These are phyloP conservation scores for Trypanosomatidae sp. DNA, from an alignment of 208 protist genomes.

Conservation along the genomic window DNA sequence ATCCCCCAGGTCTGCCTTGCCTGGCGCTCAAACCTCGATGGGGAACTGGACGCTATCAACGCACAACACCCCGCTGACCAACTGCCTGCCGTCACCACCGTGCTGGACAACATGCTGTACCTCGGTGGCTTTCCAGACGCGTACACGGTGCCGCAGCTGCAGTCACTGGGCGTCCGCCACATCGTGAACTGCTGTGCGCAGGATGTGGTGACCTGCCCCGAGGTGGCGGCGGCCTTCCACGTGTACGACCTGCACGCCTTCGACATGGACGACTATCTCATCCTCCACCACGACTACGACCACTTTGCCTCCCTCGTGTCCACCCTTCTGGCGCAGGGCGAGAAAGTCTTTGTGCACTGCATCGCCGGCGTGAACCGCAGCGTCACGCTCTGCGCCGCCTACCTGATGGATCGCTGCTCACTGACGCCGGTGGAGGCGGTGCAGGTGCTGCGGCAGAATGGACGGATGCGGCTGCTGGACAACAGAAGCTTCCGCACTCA, in stretches of 20 bases:
- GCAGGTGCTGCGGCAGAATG: conserved; percentile 52
- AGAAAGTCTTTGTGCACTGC: conserved; percentile 85
- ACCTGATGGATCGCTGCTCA: conserved; percentile 60
- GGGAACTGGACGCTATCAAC: conserved; percentile 47
- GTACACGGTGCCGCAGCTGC: conserved; percentile 51
- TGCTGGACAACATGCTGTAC: conserved; percentile 59
- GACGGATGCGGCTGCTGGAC: conserved; percentile 65
- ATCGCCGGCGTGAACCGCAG: conserved; percentile 87
- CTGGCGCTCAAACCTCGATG: conserved; percentile 53
- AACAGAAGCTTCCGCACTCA: conserved; percentile 83
- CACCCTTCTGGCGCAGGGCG: conserved; percentile 29
- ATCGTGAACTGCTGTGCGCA: conserved; percentile 84
- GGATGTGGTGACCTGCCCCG: conserved; percentile 40
- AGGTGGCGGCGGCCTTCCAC: conserved; percentile 33
- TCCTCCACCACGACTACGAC: conserved; percentile 78
- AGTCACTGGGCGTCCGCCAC: conserved; percentile 42
- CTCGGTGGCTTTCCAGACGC: conserved; percentile 75
- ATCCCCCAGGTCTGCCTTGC: conserved; percentile 36
- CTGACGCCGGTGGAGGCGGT: conserved; percentile 61
- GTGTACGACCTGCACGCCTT: conserved; percentile 47
- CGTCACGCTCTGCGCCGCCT: conserved; percentile 79
- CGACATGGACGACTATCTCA: conserved; percentile 76
- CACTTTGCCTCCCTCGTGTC: conserved; percentile 56
- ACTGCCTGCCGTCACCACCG: conserved; percentile 47
- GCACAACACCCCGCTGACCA: conserved; percentile 16